Evolutionary conservation across 192 early-diverging fungal species (phyloP).

Genomic region (Coemansia sp.): DNA sequence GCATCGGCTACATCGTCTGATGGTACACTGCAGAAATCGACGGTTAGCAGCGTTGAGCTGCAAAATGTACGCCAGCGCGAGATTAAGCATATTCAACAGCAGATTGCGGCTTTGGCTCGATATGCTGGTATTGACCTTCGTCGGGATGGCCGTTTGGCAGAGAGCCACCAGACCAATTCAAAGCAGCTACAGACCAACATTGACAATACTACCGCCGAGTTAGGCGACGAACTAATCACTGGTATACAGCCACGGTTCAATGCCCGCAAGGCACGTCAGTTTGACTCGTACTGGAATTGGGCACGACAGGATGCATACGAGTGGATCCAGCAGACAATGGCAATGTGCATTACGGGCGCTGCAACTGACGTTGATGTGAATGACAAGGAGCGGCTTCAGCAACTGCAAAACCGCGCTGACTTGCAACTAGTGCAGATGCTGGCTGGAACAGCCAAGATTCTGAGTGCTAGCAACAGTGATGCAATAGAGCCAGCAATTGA

Average conservation of each 20-base stretch:
- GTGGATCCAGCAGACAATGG: constrained; percentile 61
- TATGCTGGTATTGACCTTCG: constrained; percentile 78
- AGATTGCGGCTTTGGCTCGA: constrained; percentile 80
- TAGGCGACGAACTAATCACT: constrained; percentile 71
- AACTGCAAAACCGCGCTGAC: constrained; percentile 81
- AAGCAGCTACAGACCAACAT: constrained; percentile 67
- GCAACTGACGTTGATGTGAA: constrained; percentile 61
- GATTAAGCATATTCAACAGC: constrained; percentile 69
- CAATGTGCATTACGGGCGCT: constrained; percentile 69
- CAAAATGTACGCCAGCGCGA: constrained; percentile 71
- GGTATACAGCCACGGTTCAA: constrained; percentile 81
- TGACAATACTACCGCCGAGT: constrained; percentile 75
- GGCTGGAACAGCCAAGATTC: constrained; percentile 61
- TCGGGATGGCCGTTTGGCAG: constrained; percentile 61
- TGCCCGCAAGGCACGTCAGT: constrained; percentile 65
- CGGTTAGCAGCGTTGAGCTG: constrained; percentile 88
- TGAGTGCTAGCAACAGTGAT: constrained; percentile 60
- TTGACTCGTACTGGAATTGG: constrained; percentile 12
- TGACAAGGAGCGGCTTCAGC: constrained; percentile 42
- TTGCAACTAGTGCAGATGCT: constrained; percentile 73
- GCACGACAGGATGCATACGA: too few relatives aligned
- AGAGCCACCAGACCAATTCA: constrained; percentile 58
- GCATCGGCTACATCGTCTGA: not conserved
- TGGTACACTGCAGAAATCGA: constrained; percentile 38
- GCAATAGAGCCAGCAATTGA: constrained; percentile 54